Percentiles rank a stretch among this genome's conserved stretches.
phyloP scores from a whole-genome alignment of 345 rosid genomes.

The Raphanus sativus region DNA sequence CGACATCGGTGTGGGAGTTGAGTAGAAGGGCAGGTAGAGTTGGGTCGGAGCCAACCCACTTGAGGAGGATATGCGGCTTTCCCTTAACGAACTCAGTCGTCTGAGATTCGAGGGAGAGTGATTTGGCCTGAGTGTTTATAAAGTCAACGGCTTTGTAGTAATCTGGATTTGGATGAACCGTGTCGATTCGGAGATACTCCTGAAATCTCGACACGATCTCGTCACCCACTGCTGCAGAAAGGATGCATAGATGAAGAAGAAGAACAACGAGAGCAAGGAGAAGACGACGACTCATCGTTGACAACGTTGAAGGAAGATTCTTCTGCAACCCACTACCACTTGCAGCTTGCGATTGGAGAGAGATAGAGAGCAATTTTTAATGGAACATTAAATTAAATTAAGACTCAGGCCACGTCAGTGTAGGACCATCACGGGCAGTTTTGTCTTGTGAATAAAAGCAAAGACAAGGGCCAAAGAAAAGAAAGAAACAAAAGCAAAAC shows the following conservation, averaged over 20 bases:
- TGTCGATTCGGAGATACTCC: conserved; percentile 81
- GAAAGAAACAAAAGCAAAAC: too few species aligned
- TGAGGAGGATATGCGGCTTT: conserved; percentile 74
- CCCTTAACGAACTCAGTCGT: conserved; percentile 58
- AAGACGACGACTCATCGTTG: conserved; percentile 2
- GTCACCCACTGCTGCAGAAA: not conserved
- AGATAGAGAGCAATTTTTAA: not conserved
- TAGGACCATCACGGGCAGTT: conserved; percentile 5
- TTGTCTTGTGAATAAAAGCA: conserved; percentile 18
- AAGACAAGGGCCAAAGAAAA: conserved; percentile 1
- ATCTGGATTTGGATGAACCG: conserved; percentile 78
- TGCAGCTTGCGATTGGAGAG: conserved; percentile 8
- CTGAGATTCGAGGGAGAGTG: conserved; percentile 63
- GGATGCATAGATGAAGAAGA: conserved; percentile 10
- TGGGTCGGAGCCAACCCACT: conserved; percentile 71
- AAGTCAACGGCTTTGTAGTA: conserved; percentile 61
- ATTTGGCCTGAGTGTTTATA: conserved; percentile 60
- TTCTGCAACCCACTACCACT: not conserved
- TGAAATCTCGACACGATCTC: conserved; percentile 68
- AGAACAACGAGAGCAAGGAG: not conserved
- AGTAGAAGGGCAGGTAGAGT: conserved; percentile 73
- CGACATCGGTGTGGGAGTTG: conserved; percentile 95
- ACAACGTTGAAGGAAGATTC: conserved; percentile 5
- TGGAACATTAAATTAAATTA: not conserved
- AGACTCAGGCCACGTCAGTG: not conserved